Conservation (phyloP, 805 yeast genomes). For the Nakazawaea ambrosiae region DNA sequence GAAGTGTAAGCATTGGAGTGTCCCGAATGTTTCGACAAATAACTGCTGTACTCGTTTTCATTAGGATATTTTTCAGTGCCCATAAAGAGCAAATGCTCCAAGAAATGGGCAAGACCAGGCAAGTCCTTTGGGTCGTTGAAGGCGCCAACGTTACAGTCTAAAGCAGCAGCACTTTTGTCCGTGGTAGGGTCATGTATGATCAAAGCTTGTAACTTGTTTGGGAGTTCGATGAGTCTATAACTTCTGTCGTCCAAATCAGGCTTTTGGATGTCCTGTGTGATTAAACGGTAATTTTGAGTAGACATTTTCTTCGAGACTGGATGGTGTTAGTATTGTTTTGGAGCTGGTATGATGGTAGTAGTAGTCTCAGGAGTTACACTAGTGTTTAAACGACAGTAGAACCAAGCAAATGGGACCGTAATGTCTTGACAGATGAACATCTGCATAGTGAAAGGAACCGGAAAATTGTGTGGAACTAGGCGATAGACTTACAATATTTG, state of each 20-base stretch:
- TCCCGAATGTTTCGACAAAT: constrained; percentile 79
- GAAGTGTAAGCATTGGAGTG: constrained; percentile 90
- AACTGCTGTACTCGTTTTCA: constrained; percentile 70
- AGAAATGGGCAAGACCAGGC: constrained; percentile 77
- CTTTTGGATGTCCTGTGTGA: constrained; percentile 20
- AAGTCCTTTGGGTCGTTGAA: constrained; percentile 57
- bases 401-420: too few species aligned
- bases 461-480: too few species aligned
- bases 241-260: constrained; percentile 65
- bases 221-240: constrained; percentile 57
- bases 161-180: constrained; percentile 72
- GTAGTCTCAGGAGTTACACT: too few species aligned
- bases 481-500: too few species aligned
- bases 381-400: too few species aligned
- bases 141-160: constrained; percentile 75
- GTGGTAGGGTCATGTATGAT: constrained; percentile 62
- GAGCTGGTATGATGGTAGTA: too few species aligned
- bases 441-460: too few species aligned
- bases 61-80: constrained; percentile 71
- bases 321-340: not conserved
- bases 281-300: constrained; percentile 2
- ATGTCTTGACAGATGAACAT: too few species aligned
- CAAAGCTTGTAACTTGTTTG: constrained; percentile 53
- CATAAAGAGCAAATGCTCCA: constrained; percentile 69
- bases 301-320: constrained; percentile 7